Base-by-base conservation (phyloP, 441 rosid genomes). In the Lagerstroemia fauriei region DNA sequence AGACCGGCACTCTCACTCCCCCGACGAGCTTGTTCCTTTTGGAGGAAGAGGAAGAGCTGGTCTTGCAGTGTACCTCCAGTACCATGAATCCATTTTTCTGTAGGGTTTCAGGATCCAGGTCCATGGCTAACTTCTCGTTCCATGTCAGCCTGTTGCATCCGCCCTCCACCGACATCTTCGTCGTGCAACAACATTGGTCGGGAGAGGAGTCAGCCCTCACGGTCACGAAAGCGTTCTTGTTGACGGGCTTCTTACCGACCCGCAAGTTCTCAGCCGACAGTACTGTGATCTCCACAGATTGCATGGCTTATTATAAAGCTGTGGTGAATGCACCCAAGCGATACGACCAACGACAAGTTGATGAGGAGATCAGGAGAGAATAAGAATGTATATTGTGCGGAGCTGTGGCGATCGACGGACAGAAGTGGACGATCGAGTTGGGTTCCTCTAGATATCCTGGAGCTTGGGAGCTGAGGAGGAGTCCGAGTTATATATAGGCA, bases 21-120 rank as follows among this genome's bases (percentile, higher is more conserved):
- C 97, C 96, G 11, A 93, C 53, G 22, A 73, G 81, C 78, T 77
- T 90, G 3, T 71, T 73, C 78, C 57, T 71, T 38, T n/a, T n/a
- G n/a, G 44, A 38, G 6, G 44, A 38, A 6, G 44, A 38, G 44
- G 44, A 38, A 1, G 83, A 73, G 53, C 78, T 59, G 44, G 50
- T 29, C 78, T 50, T 80, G 70, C 78, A 63, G 78, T 61, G 47
- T 38, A 47, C 73, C 65, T 81, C 83, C 46, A 74, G 29, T 18
- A 48, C 38, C 13, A 81, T 16, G 72, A 32, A 59, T 12, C 83
- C 18, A 7, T 20, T 69, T 38, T 38, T 38, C 20, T 24, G 73
- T 18, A 34, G 34, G 7, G 56, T 29, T 44, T 50, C 57, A 7
- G 77, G 41, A 20, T 76, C 59, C 65, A 81, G 50, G 73, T 81